Evolutionary conservation across 345 rosid species (phyloP).

Genomic region (Citrus sp.): DNA sequence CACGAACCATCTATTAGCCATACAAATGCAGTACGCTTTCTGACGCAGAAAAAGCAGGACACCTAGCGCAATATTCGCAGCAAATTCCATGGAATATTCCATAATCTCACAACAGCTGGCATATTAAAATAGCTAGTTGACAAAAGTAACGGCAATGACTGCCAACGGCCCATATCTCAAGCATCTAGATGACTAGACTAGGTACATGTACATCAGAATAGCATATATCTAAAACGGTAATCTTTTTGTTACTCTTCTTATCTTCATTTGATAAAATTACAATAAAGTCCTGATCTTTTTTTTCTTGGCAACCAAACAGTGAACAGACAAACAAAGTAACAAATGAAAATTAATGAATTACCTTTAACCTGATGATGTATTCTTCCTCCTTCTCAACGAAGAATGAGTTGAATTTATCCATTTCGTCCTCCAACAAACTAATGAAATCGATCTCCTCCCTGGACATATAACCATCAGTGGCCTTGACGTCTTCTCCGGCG

Average conservation of each 20-base stretch:
- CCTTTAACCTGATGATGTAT: constrained; percentile 88
- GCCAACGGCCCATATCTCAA: neutral
- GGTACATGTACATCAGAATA: neutral
- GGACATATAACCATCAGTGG: constrained; percentile 37
- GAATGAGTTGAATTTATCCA: constrained; percentile 88
- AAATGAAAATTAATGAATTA: constrained; percentile 9
- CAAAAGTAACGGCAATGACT: neutral
- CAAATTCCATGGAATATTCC: constrained; percentile 4
- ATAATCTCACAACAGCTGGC: neutral
- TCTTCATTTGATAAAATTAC: neutral
- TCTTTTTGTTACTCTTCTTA: neutral
- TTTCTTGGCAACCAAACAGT: constrained; percentile 11
- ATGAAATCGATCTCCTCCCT: constrained; percentile 71
- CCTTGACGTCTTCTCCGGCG: constrained; percentile 22
- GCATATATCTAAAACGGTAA: neutral
- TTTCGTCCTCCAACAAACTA: constrained; percentile 66
- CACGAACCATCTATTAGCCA: neutral
- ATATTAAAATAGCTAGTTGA: neutral
- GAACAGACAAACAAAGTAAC: neutral
- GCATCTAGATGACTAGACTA: neutral
- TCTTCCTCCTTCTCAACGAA: constrained; percentile 98
- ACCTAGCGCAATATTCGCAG: neutral
- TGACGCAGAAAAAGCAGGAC: neutral
- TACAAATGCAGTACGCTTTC: no score
- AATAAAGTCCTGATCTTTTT: neutral